Conservation (phyloP, 2,329 filamentous ascomycete species). For the Domatiomyces globalis region DNA sequence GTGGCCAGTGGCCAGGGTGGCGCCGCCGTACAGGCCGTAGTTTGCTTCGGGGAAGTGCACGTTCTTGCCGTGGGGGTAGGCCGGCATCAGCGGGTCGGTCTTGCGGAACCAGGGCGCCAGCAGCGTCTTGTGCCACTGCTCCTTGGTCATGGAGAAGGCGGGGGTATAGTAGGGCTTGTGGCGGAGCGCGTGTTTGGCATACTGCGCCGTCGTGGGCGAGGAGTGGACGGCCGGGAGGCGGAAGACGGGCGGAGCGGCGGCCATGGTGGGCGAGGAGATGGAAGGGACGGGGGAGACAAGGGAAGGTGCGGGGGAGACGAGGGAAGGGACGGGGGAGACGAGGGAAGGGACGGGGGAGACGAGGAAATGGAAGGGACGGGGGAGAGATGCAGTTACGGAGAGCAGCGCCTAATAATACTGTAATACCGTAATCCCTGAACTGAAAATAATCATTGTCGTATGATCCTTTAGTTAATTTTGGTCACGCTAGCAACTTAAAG, state of each 20-base stretch:
- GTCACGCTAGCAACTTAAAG: no score
- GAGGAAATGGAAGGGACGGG: not conserved
- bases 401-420: no score
- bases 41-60: constrained; percentile 33
- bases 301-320: not conserved
- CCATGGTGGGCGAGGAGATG: not conserved
- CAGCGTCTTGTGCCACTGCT: constrained; percentile 14
- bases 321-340: not conserved
- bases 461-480: no score
- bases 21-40: constrained; percentile 34
- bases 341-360: not conserved
- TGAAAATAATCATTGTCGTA: no score
- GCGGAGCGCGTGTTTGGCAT: constrained; percentile 2
- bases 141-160: constrained; percentile 2
- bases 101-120: constrained; percentile 5
- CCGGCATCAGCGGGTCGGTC: constrained; percentile 24
- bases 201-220: constrained; percentile 16
- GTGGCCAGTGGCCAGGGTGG: constrained; percentile 35
- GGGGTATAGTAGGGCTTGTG: constrained; percentile 1
- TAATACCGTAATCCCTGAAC: no score
- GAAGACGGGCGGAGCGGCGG: not conserved
- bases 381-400: not conserved
- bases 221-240: constrained; percentile 9
- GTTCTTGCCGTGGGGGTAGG: constrained; percentile 34
- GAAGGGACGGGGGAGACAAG: not conserved